A percentile compares a stretch with the other conserved stretches of the same genome.
These are phyloP conservation scores for Wickerhamomyces subpelliculosus DNA, from an alignment of 805 yeast genomes.

Conservation along the genomic window DNA sequence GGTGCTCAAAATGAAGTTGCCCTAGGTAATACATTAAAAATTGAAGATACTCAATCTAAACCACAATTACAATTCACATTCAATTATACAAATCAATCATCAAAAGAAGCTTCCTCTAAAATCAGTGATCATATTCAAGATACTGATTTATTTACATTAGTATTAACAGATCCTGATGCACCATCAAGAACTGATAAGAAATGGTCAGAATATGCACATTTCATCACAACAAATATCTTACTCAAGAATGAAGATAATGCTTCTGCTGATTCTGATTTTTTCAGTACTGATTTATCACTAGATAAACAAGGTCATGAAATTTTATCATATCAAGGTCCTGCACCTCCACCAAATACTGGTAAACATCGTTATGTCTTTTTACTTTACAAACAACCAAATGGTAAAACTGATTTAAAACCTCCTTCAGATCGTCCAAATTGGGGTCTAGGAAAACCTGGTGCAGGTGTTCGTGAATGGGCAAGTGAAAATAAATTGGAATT, in stretches of 20 bases:
- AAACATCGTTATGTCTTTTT: constrained; percentile 81
- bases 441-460: constrained; percentile 82
- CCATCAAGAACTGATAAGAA: constrained; percentile 76
- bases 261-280: constrained; percentile 22
- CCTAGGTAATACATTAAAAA: constrained; percentile 67
- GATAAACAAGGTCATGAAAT: constrained; percentile 32
- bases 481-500: constrained; percentile 53
- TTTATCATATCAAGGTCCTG: constrained; percentile 71
- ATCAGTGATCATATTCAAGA: constrained; percentile 16
- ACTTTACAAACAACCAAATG: constrained; percentile 56
- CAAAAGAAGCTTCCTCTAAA: constrained; percentile 1
- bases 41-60: constrained; percentile 55
- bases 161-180: constrained; percentile 91
- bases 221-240: constrained; percentile 49
- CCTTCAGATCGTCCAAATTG: constrained; percentile 60
- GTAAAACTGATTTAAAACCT: constrained; percentile 25
- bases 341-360: constrained; percentile 83
- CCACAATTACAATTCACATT: constrained; percentile 66
- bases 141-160: constrained; percentile 59
- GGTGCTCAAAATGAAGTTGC: constrained; percentile 57
- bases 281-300: constrained; percentile 30
- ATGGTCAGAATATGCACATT: constrained; percentile 87
- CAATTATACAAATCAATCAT: constrained; percentile 15
- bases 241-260: constrained; percentile 30
- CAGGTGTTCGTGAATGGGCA: constrained; percentile 75